Evolutionary conservation across 441 rosid genomes (phyloP).

Genomic region (Sinapis alba): DNA sequence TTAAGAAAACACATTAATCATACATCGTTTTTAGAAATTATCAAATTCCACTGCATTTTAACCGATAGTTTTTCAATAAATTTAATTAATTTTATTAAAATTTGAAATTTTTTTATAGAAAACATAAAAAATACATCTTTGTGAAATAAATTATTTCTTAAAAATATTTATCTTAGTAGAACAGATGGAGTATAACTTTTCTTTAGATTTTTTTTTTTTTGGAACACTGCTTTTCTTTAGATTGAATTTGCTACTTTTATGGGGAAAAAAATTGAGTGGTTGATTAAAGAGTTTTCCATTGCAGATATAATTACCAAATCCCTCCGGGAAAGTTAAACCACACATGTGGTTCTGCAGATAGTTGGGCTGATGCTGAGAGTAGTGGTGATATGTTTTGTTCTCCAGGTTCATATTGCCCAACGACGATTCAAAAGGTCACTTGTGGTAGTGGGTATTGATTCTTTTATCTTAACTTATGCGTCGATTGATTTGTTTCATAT

Average conservation of each 20-base stretch:
- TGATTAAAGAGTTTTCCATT: slow-evolving; percentile 25
- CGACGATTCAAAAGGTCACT: slow-evolving; percentile 48
- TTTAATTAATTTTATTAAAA: no score
- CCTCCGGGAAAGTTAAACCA: slow-evolving; percentile 59
- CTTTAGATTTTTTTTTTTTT: no score
- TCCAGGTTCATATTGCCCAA: slow-evolving; percentile 71
- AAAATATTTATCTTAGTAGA: no score
- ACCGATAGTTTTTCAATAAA: no score
- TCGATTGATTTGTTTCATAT: slow-evolving; percentile 7
- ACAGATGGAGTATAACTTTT: no score
- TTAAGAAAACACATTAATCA: no score
- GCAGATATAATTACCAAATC: slow-evolving; percentile 64
- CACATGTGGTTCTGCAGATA: slow-evolving; percentile 63
- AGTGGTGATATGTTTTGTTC: slow-evolving; percentile 63
- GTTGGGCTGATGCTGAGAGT: slow-evolving; percentile 55
- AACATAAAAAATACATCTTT: no score
- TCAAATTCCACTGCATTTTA: no score
- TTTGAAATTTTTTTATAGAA: no score
- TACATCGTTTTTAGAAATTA: no score
- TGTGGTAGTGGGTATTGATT: slow-evolving; percentile 72
- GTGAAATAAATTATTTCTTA: no score
- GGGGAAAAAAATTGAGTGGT: neutral
- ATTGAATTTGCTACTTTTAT: neutral
- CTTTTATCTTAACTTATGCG: slow-evolving; percentile 41
- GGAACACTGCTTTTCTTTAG: no score